These are phyloP conservation scores for Skeletonema marinoi DNA, from an alignment of 108 stramenopile species.

Conservation along the genomic window DNA sequence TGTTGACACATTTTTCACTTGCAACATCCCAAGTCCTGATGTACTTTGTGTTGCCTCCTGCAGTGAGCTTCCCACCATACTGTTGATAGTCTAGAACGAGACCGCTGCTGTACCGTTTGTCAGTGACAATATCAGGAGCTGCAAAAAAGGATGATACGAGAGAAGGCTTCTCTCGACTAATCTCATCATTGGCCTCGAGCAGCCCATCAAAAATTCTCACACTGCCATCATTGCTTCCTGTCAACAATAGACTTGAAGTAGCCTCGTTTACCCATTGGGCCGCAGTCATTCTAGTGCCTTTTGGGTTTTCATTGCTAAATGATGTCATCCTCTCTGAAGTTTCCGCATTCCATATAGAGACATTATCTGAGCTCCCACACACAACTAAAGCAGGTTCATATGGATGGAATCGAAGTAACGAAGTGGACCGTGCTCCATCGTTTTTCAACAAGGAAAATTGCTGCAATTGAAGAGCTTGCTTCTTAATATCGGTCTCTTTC, in stretches of 20 bases:
- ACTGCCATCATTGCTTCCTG: conserved; percentile 92
- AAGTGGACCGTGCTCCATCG: conserved; percentile 66
- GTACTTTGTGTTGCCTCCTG: conserved; percentile 80
- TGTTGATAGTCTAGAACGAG: conserved; percentile 91
- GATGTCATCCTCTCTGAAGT: conserved; percentile 45
- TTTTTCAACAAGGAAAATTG: conserved; percentile 75
- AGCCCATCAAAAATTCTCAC: conserved; percentile 77
- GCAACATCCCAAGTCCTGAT: conserved; percentile 93
- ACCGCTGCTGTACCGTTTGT: conserved; percentile 70
- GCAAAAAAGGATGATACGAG: conserved; percentile 88
- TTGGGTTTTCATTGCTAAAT: conserved; percentile 69
- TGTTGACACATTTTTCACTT: conserved; percentile 63
- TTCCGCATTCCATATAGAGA: conserved; percentile 88
- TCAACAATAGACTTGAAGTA: conserved; percentile 76
- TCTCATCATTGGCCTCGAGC: conserved; percentile 64
- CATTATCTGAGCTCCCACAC: conserved; percentile 70
- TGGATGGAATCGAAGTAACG: conserved; percentile 89
- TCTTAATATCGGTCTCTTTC: conserved; percentile 53
- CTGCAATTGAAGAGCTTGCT: conserved; percentile 66
- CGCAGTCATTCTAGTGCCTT: conserved; percentile 82
- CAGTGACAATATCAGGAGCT: conserved; percentile 74
- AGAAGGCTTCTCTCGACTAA: conserved; percentile 43
- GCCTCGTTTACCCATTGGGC: conserved; percentile 93
- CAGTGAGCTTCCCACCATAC: conserved; percentile 63
- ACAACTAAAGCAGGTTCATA: conserved; percentile 90